phyloP scores from a whole-genome alignment of 371 early-diverging fungal genomes.

The Pancytospora philotis region DNA sequence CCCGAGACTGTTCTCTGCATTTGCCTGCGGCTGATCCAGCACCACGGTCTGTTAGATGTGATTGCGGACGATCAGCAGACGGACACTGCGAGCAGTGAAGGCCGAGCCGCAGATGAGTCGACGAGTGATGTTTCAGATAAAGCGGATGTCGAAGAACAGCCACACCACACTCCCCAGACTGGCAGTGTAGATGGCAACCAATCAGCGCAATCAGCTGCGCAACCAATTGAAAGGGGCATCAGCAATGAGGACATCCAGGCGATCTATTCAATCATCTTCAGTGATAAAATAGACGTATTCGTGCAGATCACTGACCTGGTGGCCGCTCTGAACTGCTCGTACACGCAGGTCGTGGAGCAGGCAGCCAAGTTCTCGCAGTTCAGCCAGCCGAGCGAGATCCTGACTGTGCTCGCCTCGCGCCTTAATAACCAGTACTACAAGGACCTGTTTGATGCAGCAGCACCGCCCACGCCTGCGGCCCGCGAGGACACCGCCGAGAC shows the following conservation, averaged over 20 bases:
- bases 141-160: too few species aligned
- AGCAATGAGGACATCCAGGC: too few species aligned
- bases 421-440: slow-evolving; percentile 4
- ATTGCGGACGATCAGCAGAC: too few species aligned
- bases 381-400: not conserved
- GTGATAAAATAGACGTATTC: not conserved
- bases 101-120: too few species aligned
- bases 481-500: not conserved
- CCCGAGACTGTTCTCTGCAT: slow-evolving; percentile 5
- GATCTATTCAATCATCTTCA: slow-evolving; percentile 4
- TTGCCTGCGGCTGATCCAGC: not conserved
- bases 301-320: not conserved
- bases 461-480: too few species aligned
- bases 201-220: too few species aligned
- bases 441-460: too few species aligned
- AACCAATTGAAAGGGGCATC: too few species aligned
- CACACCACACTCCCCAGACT: too few species aligned
- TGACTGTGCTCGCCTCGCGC: not conserved
- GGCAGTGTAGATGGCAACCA: too few species aligned
- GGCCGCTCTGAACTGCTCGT: not conserved
- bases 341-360: not conserved
- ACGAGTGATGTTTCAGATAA: too few species aligned
- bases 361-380: slow-evolving; percentile 10
- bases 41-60: slow-evolving; percentile 11
- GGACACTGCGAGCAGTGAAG: too few species aligned